Evolutionary conservation across 2,329 filamentous ascomycete genomes (phyloP).

Genomic region (Colletotrichum sp.): DNA sequence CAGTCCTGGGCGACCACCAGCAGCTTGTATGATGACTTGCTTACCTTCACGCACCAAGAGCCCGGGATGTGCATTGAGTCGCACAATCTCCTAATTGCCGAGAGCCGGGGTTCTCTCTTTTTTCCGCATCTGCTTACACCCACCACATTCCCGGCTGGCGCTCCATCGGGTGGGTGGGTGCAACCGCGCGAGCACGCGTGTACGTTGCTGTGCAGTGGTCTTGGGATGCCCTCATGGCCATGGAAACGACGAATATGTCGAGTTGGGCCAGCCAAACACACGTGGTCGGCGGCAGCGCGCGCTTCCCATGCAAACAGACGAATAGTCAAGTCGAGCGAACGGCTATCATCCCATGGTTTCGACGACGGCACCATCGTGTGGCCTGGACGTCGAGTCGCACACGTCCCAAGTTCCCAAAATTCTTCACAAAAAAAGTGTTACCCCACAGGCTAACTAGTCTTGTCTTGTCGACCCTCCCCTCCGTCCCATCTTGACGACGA

Average conservation of each 20-base stretch:
- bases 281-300: neutral
- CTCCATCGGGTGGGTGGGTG: neutral
- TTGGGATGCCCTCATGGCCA: slow-evolving; percentile 10
- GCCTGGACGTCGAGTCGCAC: slow-evolving; percentile 11
- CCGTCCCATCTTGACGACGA: slow-evolving; percentile 13
- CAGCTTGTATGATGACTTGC: neutral
- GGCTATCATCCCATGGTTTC: slow-evolving; percentile 18
- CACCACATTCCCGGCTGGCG: neutral
- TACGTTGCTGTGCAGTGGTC: neutral
- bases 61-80: slow-evolving; percentile 13
- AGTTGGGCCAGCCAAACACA: neutral
- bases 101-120: neutral
- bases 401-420: slow-evolving; percentile 11
- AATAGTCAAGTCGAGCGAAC: neutral
- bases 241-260: neutral
- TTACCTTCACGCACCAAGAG: neutral
- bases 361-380: slow-evolving; percentile 11
- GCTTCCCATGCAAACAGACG: slow-evolving; percentile 11
- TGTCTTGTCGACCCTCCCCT: neutral
- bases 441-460: slow-evolving; percentile 17
- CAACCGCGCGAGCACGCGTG: neutral
- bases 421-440: slow-evolving; percentile 1
- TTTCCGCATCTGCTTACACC: neutral
- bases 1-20: neutral
- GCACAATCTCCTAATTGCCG: slow-evolving; percentile 3